Evolutionary conservation across 1,284 basidiomycete species (phyloP).

Genomic region (Taiwanofungus camphoratus): DNA sequence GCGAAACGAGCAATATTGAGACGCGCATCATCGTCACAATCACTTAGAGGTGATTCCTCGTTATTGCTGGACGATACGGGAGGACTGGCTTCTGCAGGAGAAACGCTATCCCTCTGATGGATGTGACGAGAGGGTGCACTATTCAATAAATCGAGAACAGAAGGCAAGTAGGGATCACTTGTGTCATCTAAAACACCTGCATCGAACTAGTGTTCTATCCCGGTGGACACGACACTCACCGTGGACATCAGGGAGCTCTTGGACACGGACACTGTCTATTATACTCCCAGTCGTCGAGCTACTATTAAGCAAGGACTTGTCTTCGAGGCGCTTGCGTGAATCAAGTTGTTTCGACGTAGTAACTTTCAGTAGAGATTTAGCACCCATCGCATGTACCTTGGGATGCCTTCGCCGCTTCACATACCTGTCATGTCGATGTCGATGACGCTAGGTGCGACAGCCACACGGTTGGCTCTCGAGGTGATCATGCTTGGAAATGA

Average conservation of each 20-base stretch:
- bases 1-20: constrained; percentile 4
- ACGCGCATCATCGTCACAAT: background rate
- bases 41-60: background rate
- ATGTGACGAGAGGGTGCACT: no score
- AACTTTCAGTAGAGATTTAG: no score
- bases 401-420: no score
- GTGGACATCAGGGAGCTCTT: background rate
- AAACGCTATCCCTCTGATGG: no score
- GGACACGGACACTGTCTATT: background rate
- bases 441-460: constrained; percentile 8
- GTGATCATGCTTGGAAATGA: background rate
- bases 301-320: no score
- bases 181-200: background rate
- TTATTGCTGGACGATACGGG: no score
- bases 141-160: background rate
- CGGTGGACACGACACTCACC: background rate
- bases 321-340: no score
- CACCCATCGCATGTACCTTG: no score
- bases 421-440: constrained; percentile 14
- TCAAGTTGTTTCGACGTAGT: no score
- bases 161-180: constrained; percentile 1
- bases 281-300: no score
- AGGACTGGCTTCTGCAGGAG: no score
- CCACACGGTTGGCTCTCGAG: background rate
- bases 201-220: background rate